Evolutionary conservation across 1,284 basidiomycete species (phyloP), one percentile per base, ranked within the genome.

Genomic region (Cryptococcus amylolentus): DNA sequence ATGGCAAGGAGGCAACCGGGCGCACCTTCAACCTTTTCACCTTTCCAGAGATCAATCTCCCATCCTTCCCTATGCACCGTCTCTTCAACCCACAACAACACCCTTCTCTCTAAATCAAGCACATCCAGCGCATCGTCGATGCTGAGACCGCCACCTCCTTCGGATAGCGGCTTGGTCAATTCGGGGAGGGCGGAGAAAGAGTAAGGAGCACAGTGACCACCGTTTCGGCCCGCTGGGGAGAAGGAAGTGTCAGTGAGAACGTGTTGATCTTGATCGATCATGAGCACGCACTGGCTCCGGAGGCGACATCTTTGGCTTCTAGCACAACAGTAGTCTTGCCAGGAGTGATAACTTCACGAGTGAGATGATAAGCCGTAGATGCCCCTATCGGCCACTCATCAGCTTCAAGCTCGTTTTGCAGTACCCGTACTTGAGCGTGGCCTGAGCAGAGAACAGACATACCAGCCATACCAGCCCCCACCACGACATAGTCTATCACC

Each of bases 21-120:
- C 61, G 26, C 39, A 64, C 66, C 69, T 49, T 70, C 68, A 7
- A 64, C 49, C 18, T 65, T 64, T 10, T 65, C 46, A 6, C 64
- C 62, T 31, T 60, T 61, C 68, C 68, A 69, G 20, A 63, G 65
- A 56, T 65, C 69, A 31, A 68, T 65, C 7, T 67, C 66, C 50
- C 66, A 62, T 4, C 52, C 52, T 44, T 71, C 64, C 28, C 56
- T 52, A 42, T 60, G 31, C 2, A 71, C 76, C 83, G 90, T 87
- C 45, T 87, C 83, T 13, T 81, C 81, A 2, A 69, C 69, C 3
- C 82, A 82, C 68, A 90, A 87, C 82, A 90, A 85, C 20, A 82
- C 85, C 63, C 84, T 84, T 43, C 86, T 86, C 5, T 78, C 73
- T 12, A 62, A 54, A 52, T 89, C 85, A 57, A 90, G 80, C 2